Conservation (phyloP, 495 filamentous ascomycete genomes). For the Penicillium fimorum region DNA sequence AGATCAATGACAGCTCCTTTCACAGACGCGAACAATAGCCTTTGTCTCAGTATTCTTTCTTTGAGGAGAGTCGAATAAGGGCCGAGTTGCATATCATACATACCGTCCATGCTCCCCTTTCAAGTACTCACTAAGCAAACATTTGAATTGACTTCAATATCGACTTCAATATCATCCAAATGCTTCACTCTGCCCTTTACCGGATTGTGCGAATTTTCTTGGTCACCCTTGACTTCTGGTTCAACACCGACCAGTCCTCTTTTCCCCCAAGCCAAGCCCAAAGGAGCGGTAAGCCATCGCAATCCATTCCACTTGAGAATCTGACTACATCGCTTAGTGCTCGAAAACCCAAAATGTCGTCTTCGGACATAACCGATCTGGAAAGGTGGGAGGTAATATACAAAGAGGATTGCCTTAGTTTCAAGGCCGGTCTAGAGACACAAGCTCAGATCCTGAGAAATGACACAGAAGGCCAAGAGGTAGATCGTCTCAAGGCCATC, state of each 20-base stretch:
- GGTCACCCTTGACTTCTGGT: not conserved
- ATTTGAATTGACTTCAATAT: not conserved
- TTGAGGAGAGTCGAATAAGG: not conserved
- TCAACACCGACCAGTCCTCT: not conserved
- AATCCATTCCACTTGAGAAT: not conserved
- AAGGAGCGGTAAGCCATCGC: not conserved
- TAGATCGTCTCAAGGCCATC: not conserved
- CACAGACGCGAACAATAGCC: not conserved
- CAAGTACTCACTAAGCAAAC: not conserved
- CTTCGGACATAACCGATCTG: not conserved
- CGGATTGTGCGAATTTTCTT: not conserved
- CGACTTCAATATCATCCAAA: not conserved
- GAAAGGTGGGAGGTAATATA: not conserved
- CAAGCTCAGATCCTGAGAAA: not conserved
- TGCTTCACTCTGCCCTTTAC: not conserved
- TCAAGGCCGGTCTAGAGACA: not conserved
- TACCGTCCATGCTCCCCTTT: not conserved
- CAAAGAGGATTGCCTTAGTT: not conserved
- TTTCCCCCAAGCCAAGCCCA: not conserved
- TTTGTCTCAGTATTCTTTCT: not conserved
- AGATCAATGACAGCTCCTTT: not conserved
- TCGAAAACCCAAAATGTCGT: not conserved
- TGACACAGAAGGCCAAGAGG: not conserved
- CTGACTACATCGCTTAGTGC: not conserved
- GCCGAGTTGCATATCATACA: not conserved